Base-by-base conservation (phyloP, 805 yeast genomes). In the Zygotorulaspora danielsina region DNA sequence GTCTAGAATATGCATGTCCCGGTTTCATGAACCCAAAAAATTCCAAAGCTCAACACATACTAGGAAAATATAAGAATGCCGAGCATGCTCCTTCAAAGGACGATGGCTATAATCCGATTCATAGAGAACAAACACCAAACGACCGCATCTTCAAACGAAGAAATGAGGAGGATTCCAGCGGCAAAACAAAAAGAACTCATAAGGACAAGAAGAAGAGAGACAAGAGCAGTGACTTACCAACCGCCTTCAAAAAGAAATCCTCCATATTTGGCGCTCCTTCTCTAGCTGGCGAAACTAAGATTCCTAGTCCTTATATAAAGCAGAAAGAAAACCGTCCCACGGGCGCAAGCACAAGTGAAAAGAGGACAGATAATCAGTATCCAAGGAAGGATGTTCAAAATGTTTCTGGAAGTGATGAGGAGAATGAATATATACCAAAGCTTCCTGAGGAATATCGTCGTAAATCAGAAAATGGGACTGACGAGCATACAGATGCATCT, bases 261-360 rank as follows among this genome's bases (percentile, higher is more conserved):
- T 57, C 64, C 1, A 53, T 61, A 19, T 61, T 61, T 44, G 60
- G 63, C 8, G 57, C 48, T 2, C 50, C 54, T 2, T 31, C 50
- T 9, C 18, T 50, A 11, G 39, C 48, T 3, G 29, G 42, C 21
- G 43, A 37, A 5, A 29, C 36, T 7, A 24, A 34, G 6, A 38
- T 26, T 7, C n/a, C 17, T 10, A 44, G 34, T 13, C 44, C 46
- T 5, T 49, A 50, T 28, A 42, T 53, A 15, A 49, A 49, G 4
- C 53, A 46, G 28, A 44, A 45, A 9, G 35, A 38, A 6, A 39
- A 26, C 12, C 27, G 44, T 12, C 34, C 16, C 8, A 12, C 5
- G 15, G 18, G 8, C 6, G 7, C 31, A n/a, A 27, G 5, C 9
- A 6, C 18, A 6, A 5, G 11, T 15, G 18, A 11, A 15, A 27